Percentiles rank a stretch among this genome's conserved stretches.
Evolutionary conservation across 805 yeast genomes (phyloP).

Genomic region (Saccharomycopsis sp.): DNA sequence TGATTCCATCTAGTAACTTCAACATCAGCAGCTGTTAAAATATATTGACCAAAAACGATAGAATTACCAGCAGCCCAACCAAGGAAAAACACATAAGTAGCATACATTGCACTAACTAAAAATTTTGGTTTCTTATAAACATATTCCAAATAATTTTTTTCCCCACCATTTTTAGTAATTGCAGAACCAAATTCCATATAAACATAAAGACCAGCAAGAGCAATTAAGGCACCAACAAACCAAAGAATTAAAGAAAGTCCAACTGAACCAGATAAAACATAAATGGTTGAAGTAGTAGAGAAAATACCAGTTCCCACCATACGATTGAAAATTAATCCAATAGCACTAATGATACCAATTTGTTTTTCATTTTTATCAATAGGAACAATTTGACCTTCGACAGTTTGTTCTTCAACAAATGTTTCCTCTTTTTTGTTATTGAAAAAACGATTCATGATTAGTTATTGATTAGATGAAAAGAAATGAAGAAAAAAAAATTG

Average conservation of each 20-base stretch:
- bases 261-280: constrained; percentile 48
- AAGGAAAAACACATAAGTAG: constrained; percentile 59
- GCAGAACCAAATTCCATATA: constrained; percentile 77
- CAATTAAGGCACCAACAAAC: constrained; percentile 65
- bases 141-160: constrained; percentile 69
- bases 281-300: constrained; percentile 54
- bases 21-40: constrained; percentile 61
- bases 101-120: constrained; percentile 54
- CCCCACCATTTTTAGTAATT: constrained; percentile 78
- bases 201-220: constrained; percentile 52
- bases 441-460: no score
- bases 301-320: constrained; percentile 73
- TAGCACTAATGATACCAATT: constrained; percentile 46
- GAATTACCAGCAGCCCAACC: constrained; percentile 88
- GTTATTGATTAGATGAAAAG: no score
- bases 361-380: constrained; percentile 32
- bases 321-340: constrained; percentile 56
- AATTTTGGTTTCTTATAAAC: constrained; percentile 60
- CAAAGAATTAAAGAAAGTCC: constrained; percentile 65
- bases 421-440: no score
- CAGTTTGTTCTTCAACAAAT: no score
- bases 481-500: no score
- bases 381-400: constrained; percentile 22
- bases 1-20: constrained; percentile 67
- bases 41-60: constrained; percentile 68